These are phyloP conservation scores for Bryum argenteum DNA, from an alignment of 225 moss, liverwort and hornwort genomes.

Conservation along the genomic window DNA sequence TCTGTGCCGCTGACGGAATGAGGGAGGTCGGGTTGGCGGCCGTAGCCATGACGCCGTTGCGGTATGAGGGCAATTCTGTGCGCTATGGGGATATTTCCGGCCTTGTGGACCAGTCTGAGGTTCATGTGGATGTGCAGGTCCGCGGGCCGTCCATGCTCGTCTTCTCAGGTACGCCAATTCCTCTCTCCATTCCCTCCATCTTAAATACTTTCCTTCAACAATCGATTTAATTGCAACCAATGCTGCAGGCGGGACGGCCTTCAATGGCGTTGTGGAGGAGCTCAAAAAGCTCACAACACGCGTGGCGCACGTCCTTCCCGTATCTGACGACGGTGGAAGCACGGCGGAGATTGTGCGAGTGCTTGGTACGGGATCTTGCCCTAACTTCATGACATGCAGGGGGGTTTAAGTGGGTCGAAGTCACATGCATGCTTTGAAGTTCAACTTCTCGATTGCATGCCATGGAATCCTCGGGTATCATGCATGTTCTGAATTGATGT, in stretches of 20 bases:
- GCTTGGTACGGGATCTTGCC: slow-evolving; percentile 59
- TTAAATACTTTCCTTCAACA: neutral
- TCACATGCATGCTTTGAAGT: neutral
- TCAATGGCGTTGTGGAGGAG: slow-evolving; percentile 99
- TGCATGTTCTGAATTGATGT: neutral
- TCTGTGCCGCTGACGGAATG: slow-evolving; percentile 23
- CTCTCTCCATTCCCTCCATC: too few species aligned
- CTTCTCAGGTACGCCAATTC: slow-evolving; percentile 47
- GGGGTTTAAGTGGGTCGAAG: too few species aligned
- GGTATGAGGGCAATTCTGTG: slow-evolving; percentile 39
- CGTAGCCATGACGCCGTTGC: slow-evolving; percentile 45
- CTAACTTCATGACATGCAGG: neutral
- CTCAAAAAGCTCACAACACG: slow-evolving; percentile 92
- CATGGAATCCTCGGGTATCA: neutral
- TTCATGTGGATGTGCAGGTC: slow-evolving; percentile 55
- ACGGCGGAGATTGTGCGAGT: slow-evolving; percentile 99
- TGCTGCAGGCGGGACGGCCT: slow-evolving; percentile 87
- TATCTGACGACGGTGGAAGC: slow-evolving; percentile 97
- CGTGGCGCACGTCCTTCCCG: slow-evolving; percentile 97
- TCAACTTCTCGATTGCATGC: neutral
- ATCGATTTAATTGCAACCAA: neutral
- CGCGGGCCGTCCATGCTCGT: slow-evolving; percentile 65
- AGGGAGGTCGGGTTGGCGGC: slow-evolving; percentile 20
- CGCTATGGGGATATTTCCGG: slow-evolving; percentile 50
- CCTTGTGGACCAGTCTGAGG: slow-evolving; percentile 49